Evolutionary conservation across 2,329 filamentous ascomycete genomes (phyloP), one percentile per base, ranked within the genome.

Genomic region (Fusarium anthophilum): DNA sequence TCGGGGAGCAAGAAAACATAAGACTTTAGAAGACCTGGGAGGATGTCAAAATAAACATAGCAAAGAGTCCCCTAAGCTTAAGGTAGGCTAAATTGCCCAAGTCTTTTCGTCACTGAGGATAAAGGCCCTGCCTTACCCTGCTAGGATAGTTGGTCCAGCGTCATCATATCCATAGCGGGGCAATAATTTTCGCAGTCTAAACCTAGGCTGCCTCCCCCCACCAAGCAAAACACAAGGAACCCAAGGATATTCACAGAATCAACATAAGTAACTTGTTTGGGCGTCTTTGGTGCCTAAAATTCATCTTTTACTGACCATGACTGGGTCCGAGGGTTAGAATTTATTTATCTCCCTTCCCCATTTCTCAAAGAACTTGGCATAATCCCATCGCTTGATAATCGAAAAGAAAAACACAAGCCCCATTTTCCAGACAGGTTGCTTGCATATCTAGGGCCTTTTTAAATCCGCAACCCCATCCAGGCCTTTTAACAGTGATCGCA

Each of bases 111-210:
- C 20, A 48, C 26, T 22, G 14, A 17, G 45, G 14, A 47, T 22
- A 47, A 28, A 48, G 45, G 20, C 11, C 9, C 9, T 48, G 4
- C 38, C 38, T 39, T 20, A 20, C 24, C 24, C 20, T 48, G 26
- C 45, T 14, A 28, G 13, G 26, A 22, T 14, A 48, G 39, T 32
- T 66, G 55, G 71, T 62, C 58, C 77, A 72, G 76, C 78, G 78
- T 82, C 81, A 81, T 81, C 72, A 72, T 81, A 37, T 11, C 30
- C n/a, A 68, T 61, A 79, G 82, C 83, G 83, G 83, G 83, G 82
- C 80, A 77, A 69, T 78, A 83, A 83, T 82, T 84, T 83, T 83
- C 80, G 81, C 79, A 80, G 79, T 78, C 80, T 74, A 67, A 57
- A 74, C 70, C 70, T 66, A 47, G 44, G 44, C 18, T 69, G 59